Percentiles rank a stretch among this genome's conserved stretches.
phyloP scores from a whole-genome alignment of 306 rosid species.

The Luffa aegyptiaca region DNA sequence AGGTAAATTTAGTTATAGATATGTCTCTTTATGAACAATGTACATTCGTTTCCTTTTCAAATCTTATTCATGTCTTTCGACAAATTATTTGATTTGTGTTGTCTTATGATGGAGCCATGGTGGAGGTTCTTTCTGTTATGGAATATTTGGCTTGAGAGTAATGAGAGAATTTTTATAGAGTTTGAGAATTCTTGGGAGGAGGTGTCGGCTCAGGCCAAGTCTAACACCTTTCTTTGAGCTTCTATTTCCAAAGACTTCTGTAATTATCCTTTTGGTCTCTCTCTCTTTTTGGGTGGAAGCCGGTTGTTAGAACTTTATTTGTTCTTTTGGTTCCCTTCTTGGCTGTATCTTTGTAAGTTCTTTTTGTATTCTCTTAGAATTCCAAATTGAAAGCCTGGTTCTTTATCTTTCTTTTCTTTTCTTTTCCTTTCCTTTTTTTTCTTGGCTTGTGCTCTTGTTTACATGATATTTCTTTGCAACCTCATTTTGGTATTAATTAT shows the following conservation, averaged over 20 bases:
- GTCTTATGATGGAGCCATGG: background rate
- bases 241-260: background rate
- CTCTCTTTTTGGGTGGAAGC: background rate
- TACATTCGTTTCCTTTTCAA: background rate
- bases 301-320: background rate
- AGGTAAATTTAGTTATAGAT: constrained; percentile 25
- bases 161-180: background rate
- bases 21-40: background rate
- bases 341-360: background rate
- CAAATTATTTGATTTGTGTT: background rate
- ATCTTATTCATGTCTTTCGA: background rate
- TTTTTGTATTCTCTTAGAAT: background rate
- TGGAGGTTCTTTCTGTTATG: background rate
- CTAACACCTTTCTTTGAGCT: background rate
- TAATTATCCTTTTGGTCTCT: background rate
- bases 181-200: background rate
- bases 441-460: background rate
- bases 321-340: background rate
- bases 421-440: background rate
- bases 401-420: no score
- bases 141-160: background rate
- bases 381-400: background rate
- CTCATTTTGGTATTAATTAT: background rate
- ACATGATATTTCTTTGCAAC: background rate
- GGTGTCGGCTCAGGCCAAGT: background rate